Base-by-base conservation (phyloP, 2,329 filamentous ascomycete species). In the Stromatinia cepivora region DNA sequence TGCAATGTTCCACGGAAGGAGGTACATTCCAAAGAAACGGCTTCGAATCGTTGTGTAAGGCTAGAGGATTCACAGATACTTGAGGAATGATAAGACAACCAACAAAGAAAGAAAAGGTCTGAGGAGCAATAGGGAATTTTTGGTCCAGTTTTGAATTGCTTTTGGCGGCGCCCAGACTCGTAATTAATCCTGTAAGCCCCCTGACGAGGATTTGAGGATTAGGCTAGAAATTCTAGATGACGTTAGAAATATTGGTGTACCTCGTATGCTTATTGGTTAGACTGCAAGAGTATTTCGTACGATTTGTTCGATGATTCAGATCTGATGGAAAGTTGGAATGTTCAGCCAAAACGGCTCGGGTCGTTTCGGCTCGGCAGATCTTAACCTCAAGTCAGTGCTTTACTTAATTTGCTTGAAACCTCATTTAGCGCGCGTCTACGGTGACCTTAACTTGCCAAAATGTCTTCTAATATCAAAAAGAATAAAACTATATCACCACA, bases 281-380 rank as follows among this genome's bases (percentile, higher is more conserved):
- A 61, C 46, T 13, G 15, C 10, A 46, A 1, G 42, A 25, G 5
- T 6, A 48, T 48, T 36, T 36, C 25, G 22, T 15, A 50, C 13
- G 7, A 62, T 62, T 36, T 46, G 31, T 9, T 22, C 7, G 42
- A 62, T 62, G 46, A 50, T 52, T 52, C 13, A 63, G 22, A 63
- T 52, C 46, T 52, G 61, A 52, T 42, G 61, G 31, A 39, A 28
- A 63, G 34, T 52, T 42, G 17, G 22, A 13, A 28, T 39, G 48
- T 17, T 52, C 34, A 63, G 34, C 61, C 61, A 64, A 52, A 64
- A 52, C 61, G 46, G 61, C 46, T 39, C 61, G 61, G 61, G 34
- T 64, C 61, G 46, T 64, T 42, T 52, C 61, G 61, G 61, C 25
- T 64, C 46, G 61, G 61, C 48, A 58, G 54, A 39, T 42, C n/a